These are phyloP conservation scores for Pythium oligandrum DNA, from an alignment of 352 stramenopile species.

Conservation along the genomic window DNA sequence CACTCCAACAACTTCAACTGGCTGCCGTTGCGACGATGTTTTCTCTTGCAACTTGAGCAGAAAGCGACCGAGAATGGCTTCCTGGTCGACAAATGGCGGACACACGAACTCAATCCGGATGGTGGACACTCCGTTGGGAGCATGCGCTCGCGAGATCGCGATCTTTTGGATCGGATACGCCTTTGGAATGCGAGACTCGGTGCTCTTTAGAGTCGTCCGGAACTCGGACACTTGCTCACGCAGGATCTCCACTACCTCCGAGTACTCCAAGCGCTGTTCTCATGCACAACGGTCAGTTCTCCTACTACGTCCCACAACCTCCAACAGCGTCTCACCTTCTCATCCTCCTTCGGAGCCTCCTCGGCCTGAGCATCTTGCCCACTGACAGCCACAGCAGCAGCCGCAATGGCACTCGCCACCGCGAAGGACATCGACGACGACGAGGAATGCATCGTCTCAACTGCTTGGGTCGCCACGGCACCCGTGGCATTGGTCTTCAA, in stretches of 20 bases:
- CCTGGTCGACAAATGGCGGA: slow-evolving; percentile 68
- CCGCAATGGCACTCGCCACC: slow-evolving; percentile 2
- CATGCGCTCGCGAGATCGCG: slow-evolving; percentile 68
- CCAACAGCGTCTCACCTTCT: slow-evolving; percentile 10
- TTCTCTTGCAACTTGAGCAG: slow-evolving; percentile 41
- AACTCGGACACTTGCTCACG: slow-evolving; percentile 77
- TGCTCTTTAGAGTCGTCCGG: slow-evolving; percentile 63
- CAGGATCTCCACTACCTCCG: slow-evolving; percentile 59
- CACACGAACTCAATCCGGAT: slow-evolving; percentile 83
- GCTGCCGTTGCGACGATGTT: slow-evolving; percentile 14
- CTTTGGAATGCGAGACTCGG: slow-evolving; percentile 67
- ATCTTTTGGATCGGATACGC: slow-evolving; percentile 81
- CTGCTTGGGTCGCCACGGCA: neutral
- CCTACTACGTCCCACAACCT: neutral
- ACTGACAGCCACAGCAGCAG: neutral
- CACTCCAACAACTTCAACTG: slow-evolving; percentile 60
- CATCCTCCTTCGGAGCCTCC: slow-evolving; percentile 2
- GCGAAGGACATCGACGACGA: neutral
- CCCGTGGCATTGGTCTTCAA: neutral
- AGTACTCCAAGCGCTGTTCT: slow-evolving; percentile 55
- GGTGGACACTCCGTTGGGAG: slow-evolving; percentile 77
- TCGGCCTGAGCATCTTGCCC: slow-evolving; percentile 1
- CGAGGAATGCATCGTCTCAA: neutral
- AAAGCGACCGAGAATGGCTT: slow-evolving; percentile 69
- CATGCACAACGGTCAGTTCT: neutral